phyloP scores from a whole-genome alignment of 306 rosid genomes.

The Quercus dentata region DNA sequence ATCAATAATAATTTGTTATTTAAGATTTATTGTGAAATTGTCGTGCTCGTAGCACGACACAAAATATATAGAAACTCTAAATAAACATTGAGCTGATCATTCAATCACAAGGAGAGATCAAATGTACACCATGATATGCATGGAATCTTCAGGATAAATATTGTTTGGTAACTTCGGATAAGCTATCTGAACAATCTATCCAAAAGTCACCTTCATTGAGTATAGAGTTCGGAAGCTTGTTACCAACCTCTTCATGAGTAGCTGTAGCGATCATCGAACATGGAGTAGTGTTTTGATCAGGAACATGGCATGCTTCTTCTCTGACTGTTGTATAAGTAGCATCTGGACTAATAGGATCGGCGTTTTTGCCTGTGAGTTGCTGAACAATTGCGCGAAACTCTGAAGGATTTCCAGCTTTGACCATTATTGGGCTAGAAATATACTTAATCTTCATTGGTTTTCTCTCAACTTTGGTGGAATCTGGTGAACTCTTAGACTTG shows the following conservation, averaged over 20 bases:
- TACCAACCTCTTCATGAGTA: not conserved
- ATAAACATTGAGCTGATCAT: not conserved
- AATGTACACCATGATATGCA: not conserved
- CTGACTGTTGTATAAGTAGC: not conserved
- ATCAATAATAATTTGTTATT: not conserved
- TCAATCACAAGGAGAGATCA: not conserved
- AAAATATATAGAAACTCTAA: not conserved
- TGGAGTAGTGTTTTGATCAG: not conserved
- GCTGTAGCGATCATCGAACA: not conserved
- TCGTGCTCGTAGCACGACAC: rapidly evolving
- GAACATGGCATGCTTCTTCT: not conserved
- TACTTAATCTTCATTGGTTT: not conserved
- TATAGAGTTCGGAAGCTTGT: not conserved
- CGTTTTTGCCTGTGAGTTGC: not conserved
- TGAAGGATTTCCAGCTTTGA: not conserved
- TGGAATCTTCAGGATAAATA: not conserved
- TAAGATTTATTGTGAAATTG: too few species aligned
- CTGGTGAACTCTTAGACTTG: not conserved
- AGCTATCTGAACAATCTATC: not conserved
- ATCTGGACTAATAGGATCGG: not conserved
- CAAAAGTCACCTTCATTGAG: not conserved
- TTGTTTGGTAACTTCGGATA: not conserved
- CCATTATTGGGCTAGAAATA: not conserved
- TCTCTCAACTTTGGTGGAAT: not conserved
- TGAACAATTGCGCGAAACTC: not conserved